Conservation (phyloP, 2,329 filamentous ascomycete species). For the Moelleriella libera region DNA sequence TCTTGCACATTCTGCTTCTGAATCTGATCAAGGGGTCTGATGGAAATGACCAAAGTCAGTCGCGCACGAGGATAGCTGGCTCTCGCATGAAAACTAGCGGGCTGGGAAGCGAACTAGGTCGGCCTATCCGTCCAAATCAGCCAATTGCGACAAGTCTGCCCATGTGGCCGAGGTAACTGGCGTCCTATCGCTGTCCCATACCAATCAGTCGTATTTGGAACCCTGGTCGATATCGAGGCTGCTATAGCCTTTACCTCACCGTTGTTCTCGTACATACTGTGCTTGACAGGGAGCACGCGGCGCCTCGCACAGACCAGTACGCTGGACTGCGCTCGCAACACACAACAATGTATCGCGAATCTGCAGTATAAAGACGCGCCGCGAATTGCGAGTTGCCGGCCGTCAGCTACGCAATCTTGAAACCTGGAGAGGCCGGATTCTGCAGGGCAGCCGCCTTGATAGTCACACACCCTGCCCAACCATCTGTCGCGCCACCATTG, state of each 20-base stretch:
- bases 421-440: neutral
- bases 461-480: too few relatives aligned
- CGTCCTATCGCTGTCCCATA: neutral
- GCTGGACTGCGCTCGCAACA: neutral
- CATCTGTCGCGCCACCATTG: too few relatives aligned
- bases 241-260: constrained; percentile 1
- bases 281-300: neutral
- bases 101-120: neutral
- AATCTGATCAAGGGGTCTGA: too few relatives aligned
- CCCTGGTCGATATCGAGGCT: neutral
- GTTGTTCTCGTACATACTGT: neutral
- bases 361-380: neutral
- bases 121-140: neutral
- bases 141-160: neutral
- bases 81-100: too few relatives aligned
- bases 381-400: neutral
- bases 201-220: neutral
- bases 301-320: neutral
- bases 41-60: neutral
- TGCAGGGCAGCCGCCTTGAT: too few relatives aligned
- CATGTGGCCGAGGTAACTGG: constrained; percentile 1
- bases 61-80: neutral
- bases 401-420: neutral
- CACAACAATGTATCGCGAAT: neutral
- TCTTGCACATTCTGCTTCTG: neutral